Conservation (phyloP, 2,329 filamentous ascomycete species). For the Spiromastix sp. region DNA sequence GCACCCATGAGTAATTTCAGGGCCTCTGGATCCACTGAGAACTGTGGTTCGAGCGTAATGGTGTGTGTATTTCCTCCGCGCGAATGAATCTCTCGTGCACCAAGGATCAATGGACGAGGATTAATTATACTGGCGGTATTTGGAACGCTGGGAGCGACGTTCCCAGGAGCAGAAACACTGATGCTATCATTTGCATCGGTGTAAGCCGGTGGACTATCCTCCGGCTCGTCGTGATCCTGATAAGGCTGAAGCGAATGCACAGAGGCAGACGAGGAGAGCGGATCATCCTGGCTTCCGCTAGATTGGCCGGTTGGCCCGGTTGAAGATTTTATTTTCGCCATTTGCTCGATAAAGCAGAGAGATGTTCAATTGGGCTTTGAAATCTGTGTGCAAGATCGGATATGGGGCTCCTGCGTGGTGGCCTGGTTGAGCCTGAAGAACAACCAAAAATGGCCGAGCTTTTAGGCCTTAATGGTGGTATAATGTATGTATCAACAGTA, state of each 20-base stretch:
- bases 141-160: neutral
- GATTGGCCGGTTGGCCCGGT: neutral
- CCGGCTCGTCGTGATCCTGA: constrained; percentile 4
- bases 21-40: constrained; percentile 36
- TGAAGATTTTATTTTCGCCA: neutral
- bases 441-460: too few species aligned
- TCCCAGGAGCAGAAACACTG: neutral
- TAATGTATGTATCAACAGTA: too few species aligned
- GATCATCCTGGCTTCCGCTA: constrained; percentile 3
- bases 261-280: constrained; percentile 6
- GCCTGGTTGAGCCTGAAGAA: neutral
- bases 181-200: constrained; percentile 1
- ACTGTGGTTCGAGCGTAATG: constrained; percentile 29
- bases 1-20: constrained; percentile 37
- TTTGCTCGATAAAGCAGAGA: too few species aligned
- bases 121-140: neutral
- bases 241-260: constrained; percentile 6
- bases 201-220: constrained; percentile 9
- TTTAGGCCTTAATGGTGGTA: too few species aligned
- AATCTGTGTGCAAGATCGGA: too few species aligned
- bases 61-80: constrained; percentile 7
- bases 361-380: too few species aligned
- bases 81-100: constrained; percentile 4
- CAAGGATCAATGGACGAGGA: constrained; percentile 3
- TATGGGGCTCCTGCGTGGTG: neutral